A percentile compares a stretch with the other conserved stretches of the same genome.
phyloP scores from a whole-genome alignment of 139 green algal genomes.

The Axilococcus clingmanii region DNA sequence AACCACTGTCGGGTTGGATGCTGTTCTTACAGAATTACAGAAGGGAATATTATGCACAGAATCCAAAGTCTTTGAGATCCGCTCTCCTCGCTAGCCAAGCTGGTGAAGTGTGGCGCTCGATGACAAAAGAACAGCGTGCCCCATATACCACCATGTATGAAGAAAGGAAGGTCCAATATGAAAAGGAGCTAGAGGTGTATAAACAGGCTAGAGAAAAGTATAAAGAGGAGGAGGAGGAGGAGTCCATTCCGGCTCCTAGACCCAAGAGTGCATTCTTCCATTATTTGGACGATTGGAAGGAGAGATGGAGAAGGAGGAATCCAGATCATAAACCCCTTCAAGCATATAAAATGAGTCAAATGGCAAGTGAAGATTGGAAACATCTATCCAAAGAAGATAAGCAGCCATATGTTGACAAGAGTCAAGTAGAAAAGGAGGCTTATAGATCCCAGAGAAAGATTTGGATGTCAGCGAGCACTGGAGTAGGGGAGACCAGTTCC shows the following conservation, averaged over 20 bases:
- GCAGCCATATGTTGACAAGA: slow-evolving; percentile 5
- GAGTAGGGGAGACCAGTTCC: too few species aligned
- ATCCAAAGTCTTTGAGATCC: too few species aligned
- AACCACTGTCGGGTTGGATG: too few species aligned
- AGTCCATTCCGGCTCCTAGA: neutral
- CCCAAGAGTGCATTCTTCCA: slow-evolving; percentile 2
- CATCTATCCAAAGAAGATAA: slow-evolving; percentile 2
- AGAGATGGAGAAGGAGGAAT: too few species aligned
- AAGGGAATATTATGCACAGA: too few species aligned
- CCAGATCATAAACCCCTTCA: too few species aligned
- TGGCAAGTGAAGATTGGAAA: slow-evolving; percentile 4
- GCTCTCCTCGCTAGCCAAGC: too few species aligned
- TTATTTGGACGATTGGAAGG: neutral
- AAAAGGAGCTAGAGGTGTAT: too few species aligned
- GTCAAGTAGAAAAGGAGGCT: neutral
- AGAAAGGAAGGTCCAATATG: neutral
- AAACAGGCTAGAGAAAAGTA: neutral
- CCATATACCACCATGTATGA: neutral
- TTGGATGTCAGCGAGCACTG: too few species aligned
- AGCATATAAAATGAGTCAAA: neutral
- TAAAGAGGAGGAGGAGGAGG: neutral
- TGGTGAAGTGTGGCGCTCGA: neutral
- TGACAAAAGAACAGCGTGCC: neutral
- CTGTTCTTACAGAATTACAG: too few species aligned
- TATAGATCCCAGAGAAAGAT: neutral